Percentiles rank a stretch among this genome's conserved stretches.
phyloP scores from a whole-genome alignment of 805 yeast genomes.

The Citeromyces matritensis region DNA sequence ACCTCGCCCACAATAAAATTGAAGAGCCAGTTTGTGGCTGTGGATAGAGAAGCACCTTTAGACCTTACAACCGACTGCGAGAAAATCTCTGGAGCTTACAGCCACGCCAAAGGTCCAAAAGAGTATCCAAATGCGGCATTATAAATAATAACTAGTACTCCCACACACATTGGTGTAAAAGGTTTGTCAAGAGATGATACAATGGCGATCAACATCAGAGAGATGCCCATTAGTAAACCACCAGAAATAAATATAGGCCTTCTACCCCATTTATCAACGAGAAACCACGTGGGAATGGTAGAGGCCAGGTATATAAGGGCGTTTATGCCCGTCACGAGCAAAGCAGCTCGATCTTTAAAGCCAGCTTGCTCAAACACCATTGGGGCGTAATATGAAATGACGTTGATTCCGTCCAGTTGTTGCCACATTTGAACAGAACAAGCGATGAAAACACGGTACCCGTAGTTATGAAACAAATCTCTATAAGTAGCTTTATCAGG shows the following conservation, averaged over 20 bases:
- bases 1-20: constrained; percentile 85
- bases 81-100: constrained; percentile 69
- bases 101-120: constrained; percentile 91
- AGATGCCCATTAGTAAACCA: constrained; percentile 56
- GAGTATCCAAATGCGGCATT: constrained; percentile 78
- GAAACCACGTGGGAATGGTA: constrained; percentile 80
- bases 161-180: constrained; percentile 57
- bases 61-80: constrained; percentile 63
- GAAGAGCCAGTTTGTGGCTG: constrained; percentile 85
- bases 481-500: constrained; percentile 23
- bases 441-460: constrained; percentile 53
- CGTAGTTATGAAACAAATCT: constrained; percentile 22
- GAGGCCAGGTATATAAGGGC: constrained; percentile 40
- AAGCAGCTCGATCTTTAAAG: constrained; percentile 72
- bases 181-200: constrained; percentile 32
- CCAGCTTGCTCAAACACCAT: constrained; percentile 87
- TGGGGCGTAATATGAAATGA: constrained; percentile 82
- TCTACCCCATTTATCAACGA: constrained; percentile 81
- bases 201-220: constrained; percentile 49
- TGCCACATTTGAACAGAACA: constrained; percentile 82
- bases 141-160: constrained; percentile 55
- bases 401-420: constrained; percentile 80
- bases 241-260: constrained; percentile 66
- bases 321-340: constrained; percentile 77
- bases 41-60: constrained; percentile 75